These are phyloP conservation scores for Penicillium aurantiogriseum DNA, from an alignment of 2,329 filamentous ascomycete species.

Conservation along the genomic window DNA sequence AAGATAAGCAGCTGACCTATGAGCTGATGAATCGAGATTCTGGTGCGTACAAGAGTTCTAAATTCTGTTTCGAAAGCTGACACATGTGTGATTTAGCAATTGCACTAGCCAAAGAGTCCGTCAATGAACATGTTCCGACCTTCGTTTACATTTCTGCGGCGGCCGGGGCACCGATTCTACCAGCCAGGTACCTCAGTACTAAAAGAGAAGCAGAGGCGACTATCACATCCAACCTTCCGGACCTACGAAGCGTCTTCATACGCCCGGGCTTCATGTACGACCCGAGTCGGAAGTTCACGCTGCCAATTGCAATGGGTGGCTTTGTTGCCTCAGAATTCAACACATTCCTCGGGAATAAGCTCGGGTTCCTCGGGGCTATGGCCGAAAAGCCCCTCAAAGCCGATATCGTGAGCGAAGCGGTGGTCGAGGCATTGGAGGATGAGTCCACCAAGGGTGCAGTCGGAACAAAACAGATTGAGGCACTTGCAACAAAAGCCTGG, in stretches of 20 bases:
- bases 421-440: slow-evolving; percentile 82
- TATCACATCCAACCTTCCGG: slow-evolving; percentile 69
- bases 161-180: slow-evolving; percentile 79
- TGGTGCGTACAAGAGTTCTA: slow-evolving; percentile 38
- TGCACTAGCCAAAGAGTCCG: slow-evolving; percentile 74
- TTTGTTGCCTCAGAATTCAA: slow-evolving; percentile 76
- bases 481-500: slow-evolving; percentile 78
- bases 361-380: slow-evolving; percentile 78
- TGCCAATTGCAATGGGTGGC: slow-evolving; percentile 78
- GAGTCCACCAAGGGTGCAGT: slow-evolving; percentile 70
- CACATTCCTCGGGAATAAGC: slow-evolving; percentile 68
- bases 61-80: slow-evolving; percentile 6
- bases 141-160: slow-evolving; percentile 91
- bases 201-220: slow-evolving; percentile 85
- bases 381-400: slow-evolving; percentile 84
- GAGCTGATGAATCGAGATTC: slow-evolving; percentile 95
- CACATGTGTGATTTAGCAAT: slow-evolving; percentile 59
- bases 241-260: slow-evolving; percentile 76
- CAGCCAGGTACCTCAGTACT: slow-evolving; percentile 80
- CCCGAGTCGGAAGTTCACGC: slow-evolving; percentile 72
- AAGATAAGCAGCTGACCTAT: slow-evolving; percentile 80
- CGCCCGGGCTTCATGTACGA: slow-evolving; percentile 90
- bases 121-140: slow-evolving; percentile 60
- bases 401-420: slow-evolving; percentile 81
- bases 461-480: slow-evolving; percentile 76